Evolutionary conservation across 371 early-diverging fungal genomes (phyloP).

Genomic region (Spiromyces aspiralis): DNA sequence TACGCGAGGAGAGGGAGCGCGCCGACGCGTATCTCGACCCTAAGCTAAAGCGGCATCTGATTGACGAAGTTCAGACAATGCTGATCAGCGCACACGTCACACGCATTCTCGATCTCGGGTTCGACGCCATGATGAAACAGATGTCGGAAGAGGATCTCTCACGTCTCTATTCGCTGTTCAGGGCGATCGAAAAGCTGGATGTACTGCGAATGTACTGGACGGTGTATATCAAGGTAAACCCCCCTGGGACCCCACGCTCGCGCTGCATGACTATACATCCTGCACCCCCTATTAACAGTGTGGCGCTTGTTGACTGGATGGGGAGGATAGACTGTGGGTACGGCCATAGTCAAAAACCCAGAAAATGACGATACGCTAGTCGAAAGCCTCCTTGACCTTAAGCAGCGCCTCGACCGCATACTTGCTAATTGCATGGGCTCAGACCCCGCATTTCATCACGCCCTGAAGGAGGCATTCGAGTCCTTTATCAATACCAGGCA

Average conservation of each 20-base stretch:
- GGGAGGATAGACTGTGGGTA: not conserved
- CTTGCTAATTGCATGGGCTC: not conserved
- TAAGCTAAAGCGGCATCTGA: not conserved
- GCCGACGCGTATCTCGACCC: not conserved
- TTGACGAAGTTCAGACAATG: not conserved
- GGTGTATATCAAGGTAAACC: not conserved
- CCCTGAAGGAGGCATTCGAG: constrained; percentile 74
- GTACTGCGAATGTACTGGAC: not conserved
- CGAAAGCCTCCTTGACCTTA: not conserved
- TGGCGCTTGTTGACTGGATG: no score
- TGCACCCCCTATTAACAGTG: no score
- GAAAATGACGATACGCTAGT: not conserved
- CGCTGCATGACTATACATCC: no score
- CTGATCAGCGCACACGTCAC: not conserved
- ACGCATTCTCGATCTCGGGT: not conserved
- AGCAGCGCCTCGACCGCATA: not conserved
- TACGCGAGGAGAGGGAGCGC: not conserved
- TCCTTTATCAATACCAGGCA: constrained; percentile 64
- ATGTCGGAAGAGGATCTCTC: not conserved
- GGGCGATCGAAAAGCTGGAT: not conserved
- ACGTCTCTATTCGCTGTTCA: not conserved
- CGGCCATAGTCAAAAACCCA: not conserved
- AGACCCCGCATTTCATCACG: constrained; percentile 31
- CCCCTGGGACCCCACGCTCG: no score
- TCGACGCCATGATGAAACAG: not conserved